Conservation (phyloP, 2,329 filamentous ascomycete genomes). For the Fusarium chaquense region DNA sequence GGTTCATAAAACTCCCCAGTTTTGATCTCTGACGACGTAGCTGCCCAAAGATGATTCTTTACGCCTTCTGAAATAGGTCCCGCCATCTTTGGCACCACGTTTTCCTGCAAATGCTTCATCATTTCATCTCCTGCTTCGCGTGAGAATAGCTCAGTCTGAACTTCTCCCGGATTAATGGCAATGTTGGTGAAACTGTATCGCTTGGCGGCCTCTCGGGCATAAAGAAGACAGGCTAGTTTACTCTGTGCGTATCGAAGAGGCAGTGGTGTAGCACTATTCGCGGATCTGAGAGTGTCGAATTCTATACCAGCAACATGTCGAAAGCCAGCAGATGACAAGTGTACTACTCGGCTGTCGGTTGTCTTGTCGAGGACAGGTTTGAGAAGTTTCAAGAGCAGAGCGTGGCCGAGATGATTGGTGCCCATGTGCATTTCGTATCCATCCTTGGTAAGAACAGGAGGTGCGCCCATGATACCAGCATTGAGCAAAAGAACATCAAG, state of each 20-base stretch:
- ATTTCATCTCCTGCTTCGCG: not conserved
- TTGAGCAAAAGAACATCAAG: slow-evolving; percentile 16
- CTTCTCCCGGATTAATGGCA: slow-evolving; percentile 10
- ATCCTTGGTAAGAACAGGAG: not conserved
- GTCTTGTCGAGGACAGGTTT: not conserved
- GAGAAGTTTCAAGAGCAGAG: not conserved
- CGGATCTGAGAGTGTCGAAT: not conserved
- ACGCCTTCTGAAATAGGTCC: not conserved
- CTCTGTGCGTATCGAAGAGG: slow-evolving; percentile 5
- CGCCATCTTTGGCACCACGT: fast-evolving
- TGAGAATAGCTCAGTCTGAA: not conserved
- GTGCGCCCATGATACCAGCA: slow-evolving; percentile 5
- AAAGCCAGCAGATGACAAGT: slow-evolving; percentile 5
- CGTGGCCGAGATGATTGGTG: slow-evolving; percentile 12
- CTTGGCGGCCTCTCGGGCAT: not conserved
- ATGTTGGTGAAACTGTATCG: slow-evolving; percentile 6
- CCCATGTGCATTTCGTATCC: slow-evolving; percentile 22
- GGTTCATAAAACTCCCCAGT: slow-evolving; percentile 18
- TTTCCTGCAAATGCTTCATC: slow-evolving; percentile 2
- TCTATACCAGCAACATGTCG: not conserved
- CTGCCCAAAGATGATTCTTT: slow-evolving; percentile 14
- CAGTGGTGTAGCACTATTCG: not conserved
- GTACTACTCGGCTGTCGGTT: fast-evolving
- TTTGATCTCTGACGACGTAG: fast-evolving
- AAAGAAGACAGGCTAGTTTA: not conserved